Evolutionary conservation across 2,329 filamentous ascomycete genomes (phyloP).

Genomic region (Cordyceps cateniannulata): DNA sequence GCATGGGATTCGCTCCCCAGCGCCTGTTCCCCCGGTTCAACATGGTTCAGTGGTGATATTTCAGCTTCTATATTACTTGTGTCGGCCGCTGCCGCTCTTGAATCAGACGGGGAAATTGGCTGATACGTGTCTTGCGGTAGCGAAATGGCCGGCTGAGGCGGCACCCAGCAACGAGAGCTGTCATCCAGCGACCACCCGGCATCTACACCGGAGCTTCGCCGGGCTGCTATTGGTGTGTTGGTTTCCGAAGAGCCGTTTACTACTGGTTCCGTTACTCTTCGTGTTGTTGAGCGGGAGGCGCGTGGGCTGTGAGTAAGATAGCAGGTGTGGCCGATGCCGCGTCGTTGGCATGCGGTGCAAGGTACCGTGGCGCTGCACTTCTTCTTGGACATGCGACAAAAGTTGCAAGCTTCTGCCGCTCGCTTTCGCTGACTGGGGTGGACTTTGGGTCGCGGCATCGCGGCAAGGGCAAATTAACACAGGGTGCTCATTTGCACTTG

Average conservation of each 20-base stretch:
- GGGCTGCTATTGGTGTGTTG: neutral
- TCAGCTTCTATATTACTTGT: neutral
- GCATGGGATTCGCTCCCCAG: constrained; percentile 15
- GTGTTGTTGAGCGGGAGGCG: neutral
- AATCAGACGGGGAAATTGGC: constrained; percentile 15
- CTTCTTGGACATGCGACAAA: constrained; percentile 44
- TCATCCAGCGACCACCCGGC: neutral
- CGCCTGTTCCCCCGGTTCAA: neutral
- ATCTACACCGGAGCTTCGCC: neutral
- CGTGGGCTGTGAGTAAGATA: constrained; percentile 8
- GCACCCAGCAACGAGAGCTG: neutral
- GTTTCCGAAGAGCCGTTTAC: neutral
- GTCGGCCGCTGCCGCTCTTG: constrained; percentile 5
- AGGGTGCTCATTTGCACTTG: neutral
- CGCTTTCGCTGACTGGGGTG: constrained; percentile 41
- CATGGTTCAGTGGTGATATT: neutral
- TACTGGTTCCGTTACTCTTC: neutral
- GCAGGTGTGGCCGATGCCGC: constrained; percentile 27
- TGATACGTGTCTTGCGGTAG: neutral
- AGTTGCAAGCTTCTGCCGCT: constrained; percentile 40
- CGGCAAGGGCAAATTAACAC: neutral
- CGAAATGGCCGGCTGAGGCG: neutral
- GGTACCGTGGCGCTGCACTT: constrained; percentile 42
- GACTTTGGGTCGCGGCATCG: constrained; percentile 47
- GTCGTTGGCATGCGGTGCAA: constrained; percentile 39